Conservation (phyloP, 2,329 filamentous ascomycete genomes). For the Nigrospora sphaerica region DNA sequence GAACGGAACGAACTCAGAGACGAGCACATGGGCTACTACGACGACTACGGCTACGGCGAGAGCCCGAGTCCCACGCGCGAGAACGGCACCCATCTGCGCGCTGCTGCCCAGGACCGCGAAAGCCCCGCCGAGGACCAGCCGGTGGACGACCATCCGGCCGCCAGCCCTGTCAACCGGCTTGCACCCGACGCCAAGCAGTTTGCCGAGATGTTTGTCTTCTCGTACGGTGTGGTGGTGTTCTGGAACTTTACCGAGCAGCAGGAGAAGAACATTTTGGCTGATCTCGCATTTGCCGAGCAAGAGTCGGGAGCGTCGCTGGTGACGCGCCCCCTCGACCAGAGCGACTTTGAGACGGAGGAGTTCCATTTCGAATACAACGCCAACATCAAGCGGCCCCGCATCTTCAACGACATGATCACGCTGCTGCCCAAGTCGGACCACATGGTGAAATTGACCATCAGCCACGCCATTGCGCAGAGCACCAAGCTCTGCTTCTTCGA, state of each 20-base stretch:
- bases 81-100: conserved; percentile 11
- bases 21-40: conserved; percentile 87
- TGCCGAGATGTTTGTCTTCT: conserved; percentile 95
- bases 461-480: conserved; percentile 93
- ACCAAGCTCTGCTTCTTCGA: conserved; percentile 96
- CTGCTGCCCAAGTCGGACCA: conserved; percentile 83
- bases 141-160: not conserved
- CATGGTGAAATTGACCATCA: conserved; percentile 98
- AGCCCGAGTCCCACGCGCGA: conserved; percentile 18
- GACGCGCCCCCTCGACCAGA: conserved; percentile 72
- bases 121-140: not conserved
- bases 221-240: conserved; percentile 94
- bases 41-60: conserved; percentile 58
- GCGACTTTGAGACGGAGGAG: conserved; percentile 94
- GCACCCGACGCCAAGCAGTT: conserved; percentile 69
- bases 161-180: conserved; percentile 45
- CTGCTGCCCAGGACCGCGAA: conserved; percentile 21
- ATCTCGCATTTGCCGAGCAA: conserved; percentile 79
- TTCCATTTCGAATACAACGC: conserved; percentile 97
- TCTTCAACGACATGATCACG: conserved; percentile 99
- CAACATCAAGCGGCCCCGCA: conserved; percentile 75
- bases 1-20: conserved; percentile 85
- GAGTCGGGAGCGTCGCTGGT: conserved; percentile 61
- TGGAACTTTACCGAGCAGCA: conserved; percentile 98
- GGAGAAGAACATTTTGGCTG: conserved; percentile 92